Base-by-base conservation (phyloP, 2,329 filamentous ascomycete species). In the Claviceps africana region DNA sequence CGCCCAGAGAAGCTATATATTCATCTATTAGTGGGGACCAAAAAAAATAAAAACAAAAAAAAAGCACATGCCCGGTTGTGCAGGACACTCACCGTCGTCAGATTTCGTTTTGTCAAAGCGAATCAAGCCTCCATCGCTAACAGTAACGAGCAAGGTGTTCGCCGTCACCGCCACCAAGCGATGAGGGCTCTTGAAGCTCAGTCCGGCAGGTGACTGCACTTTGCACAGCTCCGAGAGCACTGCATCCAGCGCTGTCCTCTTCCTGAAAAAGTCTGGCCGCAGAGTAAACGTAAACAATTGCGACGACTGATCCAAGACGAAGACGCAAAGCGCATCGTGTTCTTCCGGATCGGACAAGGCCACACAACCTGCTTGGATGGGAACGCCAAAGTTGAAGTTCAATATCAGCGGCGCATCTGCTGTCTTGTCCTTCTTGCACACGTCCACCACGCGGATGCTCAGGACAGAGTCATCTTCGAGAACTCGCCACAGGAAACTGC, bases 401-500 rank as follows among this genome's bases (percentile, higher is more conserved):
- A 96, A 74, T 4, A 86, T 83, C 50, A 93, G 72, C 57, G 83
- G 81, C 51, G 86, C 81, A 67, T 94, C 88, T 44, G 74, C 68
- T 22, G 81, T 77, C 58, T 74, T 77, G 55, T 75, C 76, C 58
- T 75, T 79, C 70, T 78, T 89, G 64, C 81, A 85, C 58, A 96
- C 71, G 68, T 98, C 93, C 55, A 87, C 81, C 42, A 82, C 83
- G 63, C 88, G 85, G 49, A 98, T 76, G 69, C 93, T 91, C 59
- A 98, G 75, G 56, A 88, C 74, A 58, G 79, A 86, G 62, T 82
- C 81, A 61, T 88, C 82, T 62, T 95, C 85, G 55, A 96, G 71
- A 40, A 97, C 77, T 59, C 91, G 81, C 93, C 93, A 98, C 47
- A 95, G 76, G 64, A 97, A 94, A 67, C 81, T 88, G 63, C 86